Evolutionary conservation across 352 stramenopile species (phyloP), one percentile per base, ranked within the genome.

Genomic region (Pythium volutum): DNA sequence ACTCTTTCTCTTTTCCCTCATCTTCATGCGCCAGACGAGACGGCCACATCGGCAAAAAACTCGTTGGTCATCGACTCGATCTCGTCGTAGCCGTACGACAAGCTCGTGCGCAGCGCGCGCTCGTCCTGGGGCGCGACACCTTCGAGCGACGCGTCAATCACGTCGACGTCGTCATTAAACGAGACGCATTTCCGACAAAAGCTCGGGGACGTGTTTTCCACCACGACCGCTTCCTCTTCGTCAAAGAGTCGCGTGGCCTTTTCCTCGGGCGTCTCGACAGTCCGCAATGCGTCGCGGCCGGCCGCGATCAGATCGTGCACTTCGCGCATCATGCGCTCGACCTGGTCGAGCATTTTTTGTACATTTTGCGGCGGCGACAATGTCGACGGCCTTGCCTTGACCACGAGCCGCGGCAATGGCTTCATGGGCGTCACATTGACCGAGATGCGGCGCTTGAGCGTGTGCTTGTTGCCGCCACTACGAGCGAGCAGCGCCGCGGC

Each of bases 311-410:
- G 48, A 47, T 59, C 62, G 6, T 70, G 55, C 15, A 64, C 59
- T 43, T 75, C 68, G 15, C 48, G 59, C 55, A 67, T 67, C 68
- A 75, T 75, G 26, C 42, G 50, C 23, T 75, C 64, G 15, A 72
- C 59, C 23, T 75, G 64, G 34, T 69, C 54, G 15, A 75, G 56
- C 68, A 75, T 75, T 18, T 55, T 64, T 20, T 59, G 50, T 5
- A 75, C 56, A 27, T 54, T 64, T 26, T 64, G 48, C 8, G 55
- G 43, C n/a, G 50, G 48, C 18, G 56, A 61, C 12, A 64, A 36
- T 27, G 48, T 69, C 23, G 60, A 62, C 8, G 66, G 61, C 36
- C 58, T 51, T 2, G 64, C 47, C 43, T 69, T 66, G 18, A 71
- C 49, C 7, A 67, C 55, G 12, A 70, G 36, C 2, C 64, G 64